Evolutionary conservation across 2,329 filamentous ascomycete species (phyloP).

Genomic region (Sclerotinia trifoliorum): DNA sequence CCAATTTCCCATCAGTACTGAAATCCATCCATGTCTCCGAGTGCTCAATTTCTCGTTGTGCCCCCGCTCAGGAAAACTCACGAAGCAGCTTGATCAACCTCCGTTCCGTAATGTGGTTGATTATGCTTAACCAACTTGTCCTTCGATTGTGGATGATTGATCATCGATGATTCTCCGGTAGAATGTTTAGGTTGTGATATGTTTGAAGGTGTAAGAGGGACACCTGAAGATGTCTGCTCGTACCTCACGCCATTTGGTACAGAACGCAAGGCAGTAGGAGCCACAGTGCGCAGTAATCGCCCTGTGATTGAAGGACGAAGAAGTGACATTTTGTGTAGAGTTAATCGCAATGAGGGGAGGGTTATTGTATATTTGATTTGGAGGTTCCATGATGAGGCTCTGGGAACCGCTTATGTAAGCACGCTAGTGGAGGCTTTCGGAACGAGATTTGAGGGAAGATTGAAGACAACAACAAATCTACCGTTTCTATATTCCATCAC

Average conservation of each 20-base stretch:
- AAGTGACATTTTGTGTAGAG: slow-evolving; percentile 57
- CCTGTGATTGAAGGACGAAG: slow-evolving; percentile 57
- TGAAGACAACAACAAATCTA: slow-evolving; percentile 28
- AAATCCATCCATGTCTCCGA: slow-evolving; percentile 11
- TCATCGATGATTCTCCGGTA: slow-evolving; percentile 24
- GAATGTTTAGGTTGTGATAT: slow-evolving; percentile 46
- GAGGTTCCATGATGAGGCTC: slow-evolving; percentile 24
- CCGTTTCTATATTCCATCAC: slow-evolving; percentile 29
- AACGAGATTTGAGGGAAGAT: slow-evolving; percentile 27
- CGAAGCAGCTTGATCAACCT: slow-evolving; percentile 88
- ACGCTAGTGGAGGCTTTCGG: slow-evolving; percentile 29
- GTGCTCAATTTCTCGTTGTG: neutral
- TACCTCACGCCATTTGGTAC: slow-evolving; percentile 52
- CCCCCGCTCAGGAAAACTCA: slow-evolving; percentile 51
- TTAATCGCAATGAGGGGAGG: slow-evolving; percentile 22
- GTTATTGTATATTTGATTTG: slow-evolving; percentile 7
- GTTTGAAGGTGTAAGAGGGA: slow-evolving; percentile 44
- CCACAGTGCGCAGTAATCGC: slow-evolving; percentile 51
- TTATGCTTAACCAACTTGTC: slow-evolving; percentile 42
- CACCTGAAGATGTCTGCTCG: slow-evolving; percentile 48
- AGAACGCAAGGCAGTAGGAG: slow-evolving; percentile 41
- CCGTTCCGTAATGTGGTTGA: slow-evolving; percentile 77
- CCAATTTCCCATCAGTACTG: slow-evolving; percentile 34
- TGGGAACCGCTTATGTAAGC: slow-evolving; percentile 28
- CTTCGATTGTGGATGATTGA: slow-evolving; percentile 25